Evolutionary conservation across 2,329 filamentous ascomycete genomes (phyloP).

Genomic region (Ophiostoma ips): DNA sequence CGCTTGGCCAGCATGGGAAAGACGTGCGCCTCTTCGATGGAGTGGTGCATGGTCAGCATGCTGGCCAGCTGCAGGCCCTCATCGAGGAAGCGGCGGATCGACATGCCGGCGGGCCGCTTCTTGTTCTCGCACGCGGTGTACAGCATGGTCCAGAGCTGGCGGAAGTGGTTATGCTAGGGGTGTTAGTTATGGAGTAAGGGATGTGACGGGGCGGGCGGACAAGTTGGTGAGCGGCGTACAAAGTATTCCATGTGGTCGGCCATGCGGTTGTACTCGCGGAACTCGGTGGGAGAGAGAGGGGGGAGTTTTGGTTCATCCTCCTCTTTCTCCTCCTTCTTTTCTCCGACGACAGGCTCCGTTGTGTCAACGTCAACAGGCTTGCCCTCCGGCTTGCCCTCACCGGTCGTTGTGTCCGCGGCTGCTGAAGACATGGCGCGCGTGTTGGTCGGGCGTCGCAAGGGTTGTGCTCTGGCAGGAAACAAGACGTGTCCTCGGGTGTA

Average conservation of each 20-base stretch:
- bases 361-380: background rate
- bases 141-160: conserved; percentile 56
- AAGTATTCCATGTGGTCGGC: conserved; percentile 64
- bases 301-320: conserved; percentile 27
- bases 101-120: conserved; percentile 48
- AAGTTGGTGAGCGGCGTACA: too few relatives aligned
- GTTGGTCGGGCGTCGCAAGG: background rate
- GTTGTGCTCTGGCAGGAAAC: background rate
- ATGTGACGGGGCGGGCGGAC: too few relatives aligned
- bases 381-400: background rate
- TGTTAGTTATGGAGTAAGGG: too few relatives aligned
- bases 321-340: conserved; percentile 1
- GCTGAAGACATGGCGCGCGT: background rate
- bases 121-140: conserved; percentile 47
- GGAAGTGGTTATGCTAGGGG: conserved; percentile 60
- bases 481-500: background rate
- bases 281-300: conserved; percentile 52
- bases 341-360: background rate
- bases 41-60: conserved; percentile 63
- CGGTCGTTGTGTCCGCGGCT: background rate
- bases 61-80: conserved; percentile 55
- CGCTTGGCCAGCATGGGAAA: conserved; percentile 64
- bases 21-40: conserved; percentile 68
- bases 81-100: conserved; percentile 53
- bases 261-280: conserved; percentile 55